Percentiles rank a stretch among this genome's conserved stretches.
Evolutionary conservation across 2,329 filamentous ascomycete species (phyloP).

Genomic region (Aspergillus glaucus): DNA sequence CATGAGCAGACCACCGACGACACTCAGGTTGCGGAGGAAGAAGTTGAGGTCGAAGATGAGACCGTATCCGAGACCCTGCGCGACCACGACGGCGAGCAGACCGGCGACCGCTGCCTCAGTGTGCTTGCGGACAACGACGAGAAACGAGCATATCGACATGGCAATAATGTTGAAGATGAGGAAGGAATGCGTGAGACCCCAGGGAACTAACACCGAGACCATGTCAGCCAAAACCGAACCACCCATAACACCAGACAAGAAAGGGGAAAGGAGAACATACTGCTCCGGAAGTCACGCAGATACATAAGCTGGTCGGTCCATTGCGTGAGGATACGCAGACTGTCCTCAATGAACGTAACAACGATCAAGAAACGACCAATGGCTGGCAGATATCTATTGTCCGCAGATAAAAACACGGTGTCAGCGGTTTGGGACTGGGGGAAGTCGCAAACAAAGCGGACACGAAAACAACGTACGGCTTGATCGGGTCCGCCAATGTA

Average conservation of each 20-base stretch:
- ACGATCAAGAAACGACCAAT: slow-evolving; percentile 97
- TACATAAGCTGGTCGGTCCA: slow-evolving; percentile 94
- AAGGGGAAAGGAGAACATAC: slow-evolving; percentile 50
- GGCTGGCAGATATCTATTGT: slow-evolving; percentile 74
- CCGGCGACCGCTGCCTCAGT: slow-evolving; percentile 89
- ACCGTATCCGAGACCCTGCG: slow-evolving; percentile 92
- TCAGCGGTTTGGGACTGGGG: slow-evolving; percentile 14
- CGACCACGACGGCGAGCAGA: slow-evolving; percentile 82
- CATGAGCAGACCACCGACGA: slow-evolving; percentile 96
- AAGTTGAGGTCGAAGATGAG: slow-evolving; percentile 99
- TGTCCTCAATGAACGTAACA: slow-evolving; percentile 96
- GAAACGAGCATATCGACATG: slow-evolving; percentile 73
- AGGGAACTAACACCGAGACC: slow-evolving; percentile 60
- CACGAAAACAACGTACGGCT: slow-evolving; percentile 65
- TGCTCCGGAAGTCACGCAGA: slow-evolving; percentile 84
- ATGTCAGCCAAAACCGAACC: background rate
- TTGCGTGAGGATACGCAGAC: slow-evolving; percentile 92
- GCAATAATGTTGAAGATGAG: slow-evolving; percentile 81
- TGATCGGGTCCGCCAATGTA: slow-evolving; percentile 78
- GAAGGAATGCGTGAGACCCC: slow-evolving; percentile 85
- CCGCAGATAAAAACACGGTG: slow-evolving; percentile 22
- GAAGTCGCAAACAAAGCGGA: slow-evolving; percentile 1
- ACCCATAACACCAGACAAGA: background rate
- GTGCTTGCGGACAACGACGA: slow-evolving; percentile 89
- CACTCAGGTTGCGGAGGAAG: slow-evolving; percentile 96